Conservation (phyloP, 1,284 basidiomycete species). For the Heterobasidion parviporum region DNA sequence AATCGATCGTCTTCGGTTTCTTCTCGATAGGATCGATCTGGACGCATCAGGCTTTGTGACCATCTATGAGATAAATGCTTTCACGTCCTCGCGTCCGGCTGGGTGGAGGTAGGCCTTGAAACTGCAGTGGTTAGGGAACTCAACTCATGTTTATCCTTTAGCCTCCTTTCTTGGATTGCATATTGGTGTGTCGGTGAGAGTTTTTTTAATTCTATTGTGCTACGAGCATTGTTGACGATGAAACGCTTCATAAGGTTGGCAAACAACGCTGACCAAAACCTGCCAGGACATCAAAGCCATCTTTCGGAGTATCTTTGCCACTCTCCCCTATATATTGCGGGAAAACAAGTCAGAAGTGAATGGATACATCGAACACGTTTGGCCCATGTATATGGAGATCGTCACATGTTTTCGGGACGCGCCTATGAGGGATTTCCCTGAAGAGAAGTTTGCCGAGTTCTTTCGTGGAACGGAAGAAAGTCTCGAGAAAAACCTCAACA, state of each 20-base stretch:
- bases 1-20: not conserved
- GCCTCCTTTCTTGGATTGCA: not conserved
- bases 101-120: not conserved
- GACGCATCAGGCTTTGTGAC: not conserved
- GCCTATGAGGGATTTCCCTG: not conserved
- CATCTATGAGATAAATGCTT: not conserved
- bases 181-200: not conserved
- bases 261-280: not conserved
- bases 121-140: not conserved
- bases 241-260: not conserved
- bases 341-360: not conserved
- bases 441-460: not conserved
- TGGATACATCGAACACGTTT: not conserved
- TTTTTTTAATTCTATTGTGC: not conserved
- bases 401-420: not conserved
- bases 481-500: not conserved
- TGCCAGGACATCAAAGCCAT: not conserved
- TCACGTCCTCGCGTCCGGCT: not conserved
- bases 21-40: not conserved
- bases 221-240: not conserved
- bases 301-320: not conserved
- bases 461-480: not conserved
- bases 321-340: not conserved
- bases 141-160: not conserved
- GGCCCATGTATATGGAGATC: not conserved